These are phyloP conservation scores for Leptographium flavum DNA, from an alignment of 2,329 filamentous ascomycete species.

Conservation along the genomic window DNA sequence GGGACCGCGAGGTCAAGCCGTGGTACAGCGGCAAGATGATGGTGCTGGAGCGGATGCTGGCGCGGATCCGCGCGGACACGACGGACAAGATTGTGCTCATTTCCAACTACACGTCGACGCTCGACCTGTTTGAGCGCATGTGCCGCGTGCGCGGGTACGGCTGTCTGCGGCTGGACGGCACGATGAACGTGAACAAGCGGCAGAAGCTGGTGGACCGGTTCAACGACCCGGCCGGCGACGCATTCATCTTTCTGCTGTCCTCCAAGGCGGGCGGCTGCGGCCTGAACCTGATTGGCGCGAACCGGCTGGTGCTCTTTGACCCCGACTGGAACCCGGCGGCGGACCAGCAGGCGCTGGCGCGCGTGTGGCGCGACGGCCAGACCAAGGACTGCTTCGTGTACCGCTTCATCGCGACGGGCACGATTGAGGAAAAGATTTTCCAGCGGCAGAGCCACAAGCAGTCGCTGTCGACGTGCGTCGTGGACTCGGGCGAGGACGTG, in stretches of 20 bases:
- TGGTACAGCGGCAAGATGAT: slow-evolving; percentile 99
- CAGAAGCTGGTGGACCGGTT: slow-evolving; percentile 97
- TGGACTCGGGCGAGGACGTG: slow-evolving; percentile 92
- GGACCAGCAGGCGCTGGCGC: slow-evolving; percentile 89
- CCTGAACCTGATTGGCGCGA: slow-evolving; percentile 88
- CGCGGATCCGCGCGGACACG: slow-evolving; percentile 85
- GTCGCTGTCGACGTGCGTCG: slow-evolving; percentile 86
- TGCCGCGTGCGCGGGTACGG: slow-evolving; percentile 79
- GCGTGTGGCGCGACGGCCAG: slow-evolving; percentile 97
- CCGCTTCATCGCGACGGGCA: slow-evolving; percentile 95
- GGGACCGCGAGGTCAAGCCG: slow-evolving; percentile 82
- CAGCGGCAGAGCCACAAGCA: slow-evolving; percentile 98
- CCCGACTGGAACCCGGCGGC: slow-evolving; percentile 97
- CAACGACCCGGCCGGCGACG: slow-evolving; percentile 78
- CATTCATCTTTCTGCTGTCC: slow-evolving; percentile 92
- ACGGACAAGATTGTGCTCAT: slow-evolving; percentile 99
- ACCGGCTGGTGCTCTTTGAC: slow-evolving; percentile 89
- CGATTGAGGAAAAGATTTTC: slow-evolving; percentile 98
- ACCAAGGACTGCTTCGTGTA: slow-evolving; percentile 99
- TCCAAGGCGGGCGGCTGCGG: slow-evolving; percentile 95
- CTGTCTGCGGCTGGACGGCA: slow-evolving; percentile 78
- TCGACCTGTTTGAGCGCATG: slow-evolving; percentile 85
- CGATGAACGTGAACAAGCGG: slow-evolving; percentile 94
- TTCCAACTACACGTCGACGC: slow-evolving; percentile 92
- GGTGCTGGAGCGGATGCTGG: slow-evolving; percentile 95